Base-by-base conservation (phyloP, 2,329 filamentous ascomycete genomes). In the Botrytis elliptica region DNA sequence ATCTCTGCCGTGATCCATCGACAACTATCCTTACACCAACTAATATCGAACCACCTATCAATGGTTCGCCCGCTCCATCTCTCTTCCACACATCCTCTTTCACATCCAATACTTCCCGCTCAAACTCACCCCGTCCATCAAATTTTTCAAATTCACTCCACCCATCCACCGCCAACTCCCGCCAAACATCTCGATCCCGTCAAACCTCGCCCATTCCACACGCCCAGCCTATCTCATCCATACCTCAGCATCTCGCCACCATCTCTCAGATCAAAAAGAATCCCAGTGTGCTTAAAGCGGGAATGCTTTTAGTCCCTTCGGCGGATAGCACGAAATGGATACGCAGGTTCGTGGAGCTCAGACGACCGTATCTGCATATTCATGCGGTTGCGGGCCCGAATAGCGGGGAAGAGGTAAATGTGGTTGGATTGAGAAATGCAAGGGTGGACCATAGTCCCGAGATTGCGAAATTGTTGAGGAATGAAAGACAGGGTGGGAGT, bases 381-480 rank as follows among this genome's bases (percentile, higher is more conserved):
- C 93, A 98, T 83, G 92, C 90, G 38, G 91, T 92, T 0, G 62
- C 38, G 16, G 70, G 70, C 7, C 9, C 66, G 10, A 90, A 91
- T 0, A 93, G 97, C 59, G 95, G 95, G 29, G 96, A 98, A 78
- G 95, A 98, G 82, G 88, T 98, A 64, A 93, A 92, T 71, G 91
- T 96, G 16, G 93, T 98, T 78, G 97, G 95, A 80, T 86, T 99
- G 72, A 90, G 92, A 52, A 97, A 97, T 80, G 92, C 93, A 12
- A 89, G 95, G n/a, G 91, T 99, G 18, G 96, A 99, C 81, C 93
- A 95, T 79, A 92, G 95, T 75, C 96, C 96, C 0, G 93, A 97
- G 76, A 92, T 98, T 60, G 89, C 95, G 29, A 90, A 91, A 16
- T 84, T 98, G 14, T 86, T 98, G 33, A 40, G 84, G 42, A 57